Evolutionary conservation across 306 rosid genomes (phyloP).

Genomic region (Begonia loranthoides): DNA sequence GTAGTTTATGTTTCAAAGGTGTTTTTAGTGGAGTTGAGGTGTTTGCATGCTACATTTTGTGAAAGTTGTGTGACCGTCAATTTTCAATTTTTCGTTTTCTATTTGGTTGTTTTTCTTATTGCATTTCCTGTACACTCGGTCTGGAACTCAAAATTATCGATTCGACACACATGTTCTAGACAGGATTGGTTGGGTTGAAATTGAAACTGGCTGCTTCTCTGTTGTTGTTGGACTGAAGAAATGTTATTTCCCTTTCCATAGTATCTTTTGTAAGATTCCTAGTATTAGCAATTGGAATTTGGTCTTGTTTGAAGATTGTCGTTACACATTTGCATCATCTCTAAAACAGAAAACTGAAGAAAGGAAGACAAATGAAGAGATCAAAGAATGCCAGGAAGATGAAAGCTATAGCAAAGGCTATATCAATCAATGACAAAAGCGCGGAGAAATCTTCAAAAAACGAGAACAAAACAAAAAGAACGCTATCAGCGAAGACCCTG

Average conservation of each 20-base stretch:
- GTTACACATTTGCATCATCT: not conserved
- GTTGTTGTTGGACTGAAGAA: not conserved
- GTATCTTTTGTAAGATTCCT: not conserved
- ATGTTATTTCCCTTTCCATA: not conserved
- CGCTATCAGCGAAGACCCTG: constrained; percentile 60
- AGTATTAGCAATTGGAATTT: not conserved
- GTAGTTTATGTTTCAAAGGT: no score
- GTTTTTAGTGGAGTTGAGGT: no score
- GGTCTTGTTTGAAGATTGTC: not conserved
- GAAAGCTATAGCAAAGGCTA: constrained; percentile 61
- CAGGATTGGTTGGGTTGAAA: no score
- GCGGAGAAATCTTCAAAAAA: constrained; percentile 40
- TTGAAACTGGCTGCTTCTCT: no score
- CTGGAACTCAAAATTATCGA: no score
- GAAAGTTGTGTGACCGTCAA: no score
- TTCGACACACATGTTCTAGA: no score
- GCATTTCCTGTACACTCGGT: no score
- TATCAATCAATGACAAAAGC: constrained; percentile 38
- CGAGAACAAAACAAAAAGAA: constrained; percentile 51
- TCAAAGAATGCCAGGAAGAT: constrained; percentile 51
- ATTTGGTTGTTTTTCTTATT: no score
- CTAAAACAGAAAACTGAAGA: constrained; percentile 47
- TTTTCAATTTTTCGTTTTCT: no score
- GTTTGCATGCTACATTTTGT: no score
- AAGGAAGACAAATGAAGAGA: constrained; percentile 83